phyloP scores from a whole-genome alignment of 352 stramenopile species.

The Vaucheria bursata region DNA sequence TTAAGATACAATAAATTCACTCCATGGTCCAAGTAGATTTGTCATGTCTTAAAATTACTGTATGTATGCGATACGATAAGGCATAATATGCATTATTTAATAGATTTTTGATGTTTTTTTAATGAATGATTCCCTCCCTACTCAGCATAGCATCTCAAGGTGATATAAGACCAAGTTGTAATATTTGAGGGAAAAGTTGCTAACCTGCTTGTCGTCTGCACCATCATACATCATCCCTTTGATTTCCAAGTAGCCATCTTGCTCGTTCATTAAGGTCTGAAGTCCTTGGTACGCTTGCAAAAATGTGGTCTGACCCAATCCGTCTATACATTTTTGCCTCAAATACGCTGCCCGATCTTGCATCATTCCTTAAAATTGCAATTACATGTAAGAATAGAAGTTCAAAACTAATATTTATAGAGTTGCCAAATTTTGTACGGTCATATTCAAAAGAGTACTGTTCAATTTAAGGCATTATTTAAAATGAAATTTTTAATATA shows the following conservation, averaged over 20 bases:
- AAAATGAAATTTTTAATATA: too few species aligned
- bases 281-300: slow-evolving; percentile 15
- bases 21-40: too few species aligned
- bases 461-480: neutral
- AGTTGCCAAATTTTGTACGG: neutral
- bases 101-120: neutral
- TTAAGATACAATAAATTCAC: too few species aligned
- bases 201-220: slow-evolving; percentile 32
- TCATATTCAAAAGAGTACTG: neutral
- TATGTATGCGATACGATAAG: too few species aligned
- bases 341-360: slow-evolving; percentile 26
- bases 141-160: too few species aligned
- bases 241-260: slow-evolving; percentile 22
- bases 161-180: neutral
- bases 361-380: slow-evolving; percentile 15
- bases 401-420: neutral
- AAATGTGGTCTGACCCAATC: slow-evolving; percentile 28
- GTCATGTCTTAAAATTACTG: too few species aligned
- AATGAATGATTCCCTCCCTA: too few species aligned
- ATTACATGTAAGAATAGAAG: neutral
- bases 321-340: slow-evolving; percentile 29
- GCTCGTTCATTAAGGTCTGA: slow-evolving; percentile 23
- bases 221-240: slow-evolving; percentile 41
- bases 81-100: too few species aligned
- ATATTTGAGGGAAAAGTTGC: neutral